A percentile compares a stretch with the other conserved stretches of the same genome.
Conservation (phyloP, 768 basidiomycete genomes). For the Psilocybe cyanescens region DNA sequence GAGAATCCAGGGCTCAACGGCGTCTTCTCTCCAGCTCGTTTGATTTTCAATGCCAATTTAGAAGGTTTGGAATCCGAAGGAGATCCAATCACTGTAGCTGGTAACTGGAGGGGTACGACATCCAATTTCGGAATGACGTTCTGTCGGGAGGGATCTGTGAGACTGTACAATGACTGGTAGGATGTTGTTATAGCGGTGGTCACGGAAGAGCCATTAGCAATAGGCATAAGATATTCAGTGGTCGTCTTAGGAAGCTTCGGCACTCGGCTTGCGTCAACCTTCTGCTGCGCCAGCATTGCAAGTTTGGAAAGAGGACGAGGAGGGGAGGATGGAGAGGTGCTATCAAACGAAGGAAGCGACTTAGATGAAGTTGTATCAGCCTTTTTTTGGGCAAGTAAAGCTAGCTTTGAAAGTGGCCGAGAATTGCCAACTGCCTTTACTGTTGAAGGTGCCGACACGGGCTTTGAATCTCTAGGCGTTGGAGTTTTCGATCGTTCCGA, state of each 20-base stretch:
- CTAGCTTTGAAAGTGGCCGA: conserved; percentile 44
- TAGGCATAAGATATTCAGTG: conserved; percentile 77
- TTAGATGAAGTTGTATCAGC: conserved; percentile 28
- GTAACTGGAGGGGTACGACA: conserved; percentile 44
- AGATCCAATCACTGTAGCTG: conserved; percentile 19
- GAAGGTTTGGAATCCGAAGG: conserved; percentile 53
- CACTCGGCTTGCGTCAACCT: conserved; percentile 44
- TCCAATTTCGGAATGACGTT: conserved; percentile 43
- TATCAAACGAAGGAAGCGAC: conserved; percentile 25
- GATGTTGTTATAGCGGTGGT: conserved; percentile 86
- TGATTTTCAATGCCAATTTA: conserved; percentile 79
- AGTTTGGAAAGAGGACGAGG: conserved; percentile 68
- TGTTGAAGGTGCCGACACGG: conserved; percentile 1
- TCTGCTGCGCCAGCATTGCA: conserved; percentile 71
- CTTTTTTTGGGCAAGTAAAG: conserved; percentile 69
- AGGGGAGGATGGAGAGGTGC: conserved; percentile 26
- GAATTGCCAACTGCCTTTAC: conserved; percentile 8
- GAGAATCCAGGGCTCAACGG: conserved; percentile 23
- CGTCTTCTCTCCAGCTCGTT: conserved; percentile 52
- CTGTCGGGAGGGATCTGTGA: conserved; percentile 54
- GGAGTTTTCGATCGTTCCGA: conserved; percentile 27
- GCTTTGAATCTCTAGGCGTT: conserved; percentile 15
- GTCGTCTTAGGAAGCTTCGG: conserved; percentile 49
- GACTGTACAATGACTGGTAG: conserved; percentile 71
- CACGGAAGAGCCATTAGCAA: conserved; percentile 81